Percentiles rank a stretch among this genome's conserved stretches.
Conservation (phyloP, 495 filamentous ascomycete genomes). For the Aspergillus cavernicola region DNA sequence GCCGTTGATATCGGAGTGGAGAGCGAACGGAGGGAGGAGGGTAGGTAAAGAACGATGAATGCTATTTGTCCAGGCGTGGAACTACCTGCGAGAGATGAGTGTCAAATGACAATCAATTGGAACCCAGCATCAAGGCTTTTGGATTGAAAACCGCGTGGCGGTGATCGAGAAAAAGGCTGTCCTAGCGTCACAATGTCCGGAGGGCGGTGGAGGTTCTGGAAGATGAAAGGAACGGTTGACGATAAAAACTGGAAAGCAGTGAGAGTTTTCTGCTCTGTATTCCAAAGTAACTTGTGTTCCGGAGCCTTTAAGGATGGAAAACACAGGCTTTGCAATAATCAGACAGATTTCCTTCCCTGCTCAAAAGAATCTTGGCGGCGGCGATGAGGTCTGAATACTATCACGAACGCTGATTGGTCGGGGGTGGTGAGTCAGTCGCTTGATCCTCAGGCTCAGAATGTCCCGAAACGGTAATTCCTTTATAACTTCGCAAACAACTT, state of each 20-base stretch:
- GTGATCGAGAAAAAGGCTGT: slow-evolving; percentile 2
- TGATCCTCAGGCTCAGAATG: too few species aligned
- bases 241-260: neutral
- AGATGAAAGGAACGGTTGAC: neutral
- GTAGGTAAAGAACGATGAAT: neutral
- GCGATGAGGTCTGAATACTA: slow-evolving; percentile 21
- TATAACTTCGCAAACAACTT: neutral
- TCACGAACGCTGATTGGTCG: slow-evolving; percentile 16
- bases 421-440: slow-evolving; percentile 11
- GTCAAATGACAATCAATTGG: slow-evolving; percentile 8
- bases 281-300: neutral
- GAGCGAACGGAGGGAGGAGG: slow-evolving; percentile 5
- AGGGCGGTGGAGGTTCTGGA: slow-evolving; percentile 4
- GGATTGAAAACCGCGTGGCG: slow-evolving; percentile 1
- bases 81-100: neutral
- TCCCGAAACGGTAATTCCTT: too few species aligned
- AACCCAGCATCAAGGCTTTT: slow-evolving; percentile 2
- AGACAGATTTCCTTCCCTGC: slow-evolving; percentile 11
- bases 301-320: neutral
- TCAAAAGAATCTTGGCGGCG: slow-evolving; percentile 17
- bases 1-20: slow-evolving; percentile 8
- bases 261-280: too few species aligned
- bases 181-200: slow-evolving; percentile 2
- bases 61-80: neutral
- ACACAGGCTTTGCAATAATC: neutral